Conservation (phyloP, 257 asterid species). For the Penstemon eatonii region DNA sequence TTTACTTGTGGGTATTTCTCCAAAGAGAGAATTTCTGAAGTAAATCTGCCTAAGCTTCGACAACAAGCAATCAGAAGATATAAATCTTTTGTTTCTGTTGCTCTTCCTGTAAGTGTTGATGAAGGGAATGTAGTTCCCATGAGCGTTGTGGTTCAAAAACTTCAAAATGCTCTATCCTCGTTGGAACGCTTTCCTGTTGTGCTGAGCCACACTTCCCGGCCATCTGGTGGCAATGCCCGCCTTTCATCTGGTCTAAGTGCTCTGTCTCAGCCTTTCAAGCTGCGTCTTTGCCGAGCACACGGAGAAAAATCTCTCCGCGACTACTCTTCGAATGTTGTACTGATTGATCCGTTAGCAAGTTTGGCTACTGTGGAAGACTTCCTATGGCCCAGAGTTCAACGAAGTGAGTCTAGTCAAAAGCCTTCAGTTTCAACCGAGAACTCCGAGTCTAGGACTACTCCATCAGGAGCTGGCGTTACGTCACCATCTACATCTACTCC, state of each 20-base stretch:
- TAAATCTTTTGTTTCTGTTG: conserved; percentile 69
- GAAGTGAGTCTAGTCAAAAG: conserved; percentile 74
- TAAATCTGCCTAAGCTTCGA: conserved; percentile 67
- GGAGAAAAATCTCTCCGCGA: conserved; percentile 98
- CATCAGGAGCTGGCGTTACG: conserved; percentile 47
- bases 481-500: conserved; percentile 67
- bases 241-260: conserved; percentile 94
- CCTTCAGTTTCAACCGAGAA: conserved; percentile 59
- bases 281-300: conserved; percentile 92
- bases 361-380: conserved; percentile 94
- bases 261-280: conserved; percentile 85
- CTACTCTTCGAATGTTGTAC: conserved; percentile 90
- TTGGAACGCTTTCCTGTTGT: conserved; percentile 94
- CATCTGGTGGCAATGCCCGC: conserved; percentile 74
- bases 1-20: conserved; percentile 84
- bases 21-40: conserved; percentile 72
- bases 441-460: conserved; percentile 58
- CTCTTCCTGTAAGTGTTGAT: conserved; percentile 62
- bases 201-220: conserved; percentile 77
- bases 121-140: conserved; percentile 60
- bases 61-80: conserved; percentile 88
- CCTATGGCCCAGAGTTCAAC: conserved; percentile 87
- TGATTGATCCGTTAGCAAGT: conserved; percentile 94
- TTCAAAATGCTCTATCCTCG: conserved; percentile 90
- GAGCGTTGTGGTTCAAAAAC: conserved; percentile 82